Evolutionary conservation across 1,139 yeast genomes (phyloP), one percentile per base, ranked within the genome.

Genomic region (Lipomyces yarrowii): DNA sequence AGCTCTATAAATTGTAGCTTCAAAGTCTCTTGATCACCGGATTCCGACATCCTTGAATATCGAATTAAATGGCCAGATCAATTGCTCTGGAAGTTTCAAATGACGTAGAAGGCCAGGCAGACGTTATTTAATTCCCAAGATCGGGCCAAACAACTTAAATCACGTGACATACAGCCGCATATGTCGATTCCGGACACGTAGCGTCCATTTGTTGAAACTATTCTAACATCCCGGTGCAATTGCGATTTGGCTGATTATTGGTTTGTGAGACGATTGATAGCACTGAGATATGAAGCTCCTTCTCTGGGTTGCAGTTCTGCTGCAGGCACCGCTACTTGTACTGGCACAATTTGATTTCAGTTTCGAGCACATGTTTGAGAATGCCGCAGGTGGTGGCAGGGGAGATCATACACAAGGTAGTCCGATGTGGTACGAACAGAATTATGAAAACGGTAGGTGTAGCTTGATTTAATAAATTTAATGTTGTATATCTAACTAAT

Each of bases 1-100:
- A 85, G 74, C 37, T 80, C 80, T 64, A 84, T 80, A 74, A 90
- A 89, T 72, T 86, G 84, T 30, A 84, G 83, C 56, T 87, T 78
- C 69, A 74, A 72, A 26, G 74, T 74, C 65, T 73, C 74, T 55
- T 62, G 61, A 18, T 71, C 33, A 13, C 11, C 33, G n/a, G 54
- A 21, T n/a, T 57, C 59, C 15, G 59, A 54, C 59, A 57, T 57
- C 48, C 30, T 18, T n/a, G 23, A 42, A 42, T 42, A 15, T 42
- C 48, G 48, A 42, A 21, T n/a, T 18, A 42, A 42, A 42, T 37
- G 11, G 48, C 48, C 21, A 15, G 48, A 42, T 42, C 48, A 42
- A 18, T n/a, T 18, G 48, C 11, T 10, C 21, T 18, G n/a, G 10
- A n/a, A 42, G 18, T 1, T 18, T 42, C 21, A 21, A 39, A 42